Percentiles rank a stretch among this genome's conserved stretches.
These are phyloP conservation scores for Colletotrichum sp. DNA, from an alignment of 2,329 filamentous ascomycete species.

Conservation along the genomic window DNA sequence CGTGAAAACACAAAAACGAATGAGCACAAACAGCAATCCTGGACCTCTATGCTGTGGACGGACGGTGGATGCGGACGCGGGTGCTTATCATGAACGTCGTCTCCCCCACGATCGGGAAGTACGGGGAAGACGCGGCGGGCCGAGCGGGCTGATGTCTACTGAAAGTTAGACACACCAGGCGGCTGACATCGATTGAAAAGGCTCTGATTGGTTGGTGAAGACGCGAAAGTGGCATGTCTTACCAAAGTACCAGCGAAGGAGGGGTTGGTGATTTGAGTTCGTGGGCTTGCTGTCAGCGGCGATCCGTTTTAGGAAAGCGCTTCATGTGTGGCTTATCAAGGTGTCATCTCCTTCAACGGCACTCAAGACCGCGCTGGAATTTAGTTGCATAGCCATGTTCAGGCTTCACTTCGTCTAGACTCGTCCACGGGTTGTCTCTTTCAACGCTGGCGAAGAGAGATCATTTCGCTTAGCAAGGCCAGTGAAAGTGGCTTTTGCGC, in stretches of 20 bases:
- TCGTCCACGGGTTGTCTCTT: neutral
- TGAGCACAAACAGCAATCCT: neutral
- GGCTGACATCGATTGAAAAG: neutral
- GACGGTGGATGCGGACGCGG: neutral
- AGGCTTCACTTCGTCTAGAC: neutral
- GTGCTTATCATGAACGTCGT: neutral
- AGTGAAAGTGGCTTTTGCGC: neutral
- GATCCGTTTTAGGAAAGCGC: neutral
- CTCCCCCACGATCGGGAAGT: neutral
- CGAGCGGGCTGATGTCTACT: neutral
- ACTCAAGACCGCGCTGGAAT: neutral
- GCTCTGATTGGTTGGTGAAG: neutral
- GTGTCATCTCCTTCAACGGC: neutral
- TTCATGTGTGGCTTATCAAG: neutral
- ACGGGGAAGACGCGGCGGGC: neutral
- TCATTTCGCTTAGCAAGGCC: neutral
- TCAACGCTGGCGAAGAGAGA: neutral
- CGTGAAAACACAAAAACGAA: neutral
- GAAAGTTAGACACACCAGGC: neutral
- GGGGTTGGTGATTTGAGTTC: neutral
- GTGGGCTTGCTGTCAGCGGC: neutral
- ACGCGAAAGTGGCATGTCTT: neutral
- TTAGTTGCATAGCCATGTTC: neutral
- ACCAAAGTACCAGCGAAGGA: neutral
- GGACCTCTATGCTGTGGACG: neutral